These are phyloP conservation scores for Podospora appendiculata DNA, from an alignment of 495 filamentous ascomycete genomes.

Conservation along the genomic window DNA sequence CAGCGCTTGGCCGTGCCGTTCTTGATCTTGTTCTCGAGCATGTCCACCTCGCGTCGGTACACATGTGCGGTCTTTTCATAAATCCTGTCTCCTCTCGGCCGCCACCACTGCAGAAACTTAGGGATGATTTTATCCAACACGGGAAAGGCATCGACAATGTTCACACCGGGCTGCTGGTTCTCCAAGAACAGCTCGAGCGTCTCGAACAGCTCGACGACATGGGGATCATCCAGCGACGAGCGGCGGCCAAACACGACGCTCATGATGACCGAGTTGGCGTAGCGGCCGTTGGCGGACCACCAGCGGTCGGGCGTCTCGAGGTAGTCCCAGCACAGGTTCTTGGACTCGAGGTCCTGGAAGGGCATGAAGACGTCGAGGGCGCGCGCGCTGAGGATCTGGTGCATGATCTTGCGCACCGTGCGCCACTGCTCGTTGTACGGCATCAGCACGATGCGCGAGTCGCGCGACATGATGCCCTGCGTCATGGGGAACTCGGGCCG, in stretches of 20 bases:
- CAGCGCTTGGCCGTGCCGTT: neutral
- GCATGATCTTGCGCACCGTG: slow-evolving; percentile 28
- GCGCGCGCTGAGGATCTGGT: slow-evolving; percentile 21
- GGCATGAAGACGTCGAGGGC: slow-evolving; percentile 19
- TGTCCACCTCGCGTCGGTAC: neutral
- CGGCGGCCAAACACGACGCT: slow-evolving; percentile 12
- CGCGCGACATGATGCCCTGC: slow-evolving; percentile 17
- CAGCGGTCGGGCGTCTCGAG: slow-evolving; percentile 25
- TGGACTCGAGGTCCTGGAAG: slow-evolving; percentile 13
- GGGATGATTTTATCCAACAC: neutral
- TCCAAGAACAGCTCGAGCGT: neutral
- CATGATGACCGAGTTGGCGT: slow-evolving; percentile 19
- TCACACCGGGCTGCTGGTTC: neutral
- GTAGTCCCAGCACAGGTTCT: slow-evolving; percentile 23
- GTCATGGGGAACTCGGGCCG: slow-evolving; percentile 19
- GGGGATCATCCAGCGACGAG: slow-evolving; percentile 16
- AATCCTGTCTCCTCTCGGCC: neutral
- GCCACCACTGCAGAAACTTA: neutral
- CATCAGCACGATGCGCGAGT: slow-evolving; percentile 16
- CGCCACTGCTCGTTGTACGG: slow-evolving; percentile 21
- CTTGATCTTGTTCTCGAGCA: neutral
- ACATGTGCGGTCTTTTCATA: neutral
- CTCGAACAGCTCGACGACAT: slow-evolving; percentile 11
- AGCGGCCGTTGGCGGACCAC: slow-evolving; percentile 11
- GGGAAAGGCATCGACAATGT: neutral